A percentile compares a stretch with the other conserved stretches of the same genome.
Evolutionary conservation across 2,329 filamentous ascomycete genomes (phyloP).

Genomic region (Beauveria brongniartii): DNA sequence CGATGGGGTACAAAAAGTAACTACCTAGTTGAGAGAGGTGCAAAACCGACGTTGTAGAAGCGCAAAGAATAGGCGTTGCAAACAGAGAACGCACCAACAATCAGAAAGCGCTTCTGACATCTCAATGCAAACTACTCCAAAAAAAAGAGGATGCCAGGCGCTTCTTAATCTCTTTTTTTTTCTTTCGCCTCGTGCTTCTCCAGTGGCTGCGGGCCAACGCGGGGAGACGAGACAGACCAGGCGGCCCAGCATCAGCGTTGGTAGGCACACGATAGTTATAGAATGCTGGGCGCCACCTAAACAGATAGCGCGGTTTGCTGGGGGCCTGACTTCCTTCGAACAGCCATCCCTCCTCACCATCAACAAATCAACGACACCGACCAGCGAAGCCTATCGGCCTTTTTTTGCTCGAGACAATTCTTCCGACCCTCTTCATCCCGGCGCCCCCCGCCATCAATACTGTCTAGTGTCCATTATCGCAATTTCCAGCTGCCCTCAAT

Average conservation of each 20-base stretch:
- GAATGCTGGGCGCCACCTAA: background rate
- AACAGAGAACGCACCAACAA: background rate
- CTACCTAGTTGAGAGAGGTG: too few species aligned
- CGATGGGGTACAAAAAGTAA: too few species aligned
- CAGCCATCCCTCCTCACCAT: background rate
- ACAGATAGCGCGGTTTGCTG: background rate
- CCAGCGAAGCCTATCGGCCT: background rate
- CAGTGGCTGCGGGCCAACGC: conserved; percentile 4
- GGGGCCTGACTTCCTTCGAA: background rate
- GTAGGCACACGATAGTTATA: background rate
- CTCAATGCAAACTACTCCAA: too few species aligned
- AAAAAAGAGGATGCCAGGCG: background rate
- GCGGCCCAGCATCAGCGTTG: background rate
- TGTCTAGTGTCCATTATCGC: too few species aligned
- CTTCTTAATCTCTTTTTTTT: background rate
- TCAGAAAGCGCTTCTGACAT: too few species aligned
- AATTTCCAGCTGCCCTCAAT: too few species aligned
- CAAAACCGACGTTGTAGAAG: too few species aligned
- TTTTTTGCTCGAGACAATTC: too few species aligned
- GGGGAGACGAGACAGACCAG: background rate
- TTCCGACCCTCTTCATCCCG: too few species aligned
- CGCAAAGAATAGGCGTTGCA: too few species aligned
- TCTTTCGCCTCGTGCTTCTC: background rate
- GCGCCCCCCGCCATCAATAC: too few species aligned
- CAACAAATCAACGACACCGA: background rate